phyloP scores from a whole-genome alignment of 2,329 filamentous ascomycete species.

The Colletotrichum limetticola region DNA sequence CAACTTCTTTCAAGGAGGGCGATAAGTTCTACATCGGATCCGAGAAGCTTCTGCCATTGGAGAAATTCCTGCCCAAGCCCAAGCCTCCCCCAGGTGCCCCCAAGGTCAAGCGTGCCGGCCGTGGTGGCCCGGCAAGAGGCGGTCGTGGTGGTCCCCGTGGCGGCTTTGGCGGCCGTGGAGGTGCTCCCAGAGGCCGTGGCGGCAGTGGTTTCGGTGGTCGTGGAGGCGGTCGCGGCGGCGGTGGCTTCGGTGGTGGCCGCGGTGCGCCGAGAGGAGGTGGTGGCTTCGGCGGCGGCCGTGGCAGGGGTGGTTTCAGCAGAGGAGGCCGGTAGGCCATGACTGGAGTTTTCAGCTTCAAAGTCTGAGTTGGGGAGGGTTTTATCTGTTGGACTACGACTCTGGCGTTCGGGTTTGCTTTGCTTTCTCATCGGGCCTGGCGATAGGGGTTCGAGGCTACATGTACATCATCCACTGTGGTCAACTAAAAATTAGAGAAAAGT shows the following conservation, averaged over 20 bases:
- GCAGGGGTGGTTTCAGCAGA: constrained; percentile 36
- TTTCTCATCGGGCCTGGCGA: constrained; percentile 28
- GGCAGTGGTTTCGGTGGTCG: constrained; percentile 43
- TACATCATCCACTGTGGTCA: constrained; percentile 32
- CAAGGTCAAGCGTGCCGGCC: constrained; percentile 69
- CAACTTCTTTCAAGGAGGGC: constrained; percentile 91
- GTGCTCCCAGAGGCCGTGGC: constrained; percentile 39
- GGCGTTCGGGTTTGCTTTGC: constrained; percentile 35
- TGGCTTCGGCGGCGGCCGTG: constrained; percentile 30
- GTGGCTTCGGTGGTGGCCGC: constrained; percentile 37
- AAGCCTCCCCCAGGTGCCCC: constrained; percentile 76
- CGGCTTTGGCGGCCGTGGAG: constrained; percentile 39
- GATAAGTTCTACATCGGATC: constrained; percentile 97
- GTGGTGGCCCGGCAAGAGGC: constrained; percentile 52
- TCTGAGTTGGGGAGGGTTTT: constrained; percentile 24
- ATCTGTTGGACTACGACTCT: constrained; percentile 33
- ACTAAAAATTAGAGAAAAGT: constrained; percentile 24
- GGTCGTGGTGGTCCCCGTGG: constrained; percentile 53
- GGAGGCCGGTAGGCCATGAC: constrained; percentile 20
- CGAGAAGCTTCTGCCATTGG: constrained; percentile 94
- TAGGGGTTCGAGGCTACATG: constrained; percentile 30
- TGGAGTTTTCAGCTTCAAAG: background rate
- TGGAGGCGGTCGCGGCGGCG: constrained; percentile 18
- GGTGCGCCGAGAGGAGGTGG: constrained; percentile 36
- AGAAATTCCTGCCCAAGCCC: constrained; percentile 96